Conservation (phyloP, 306 rosid species). For the Medicago truncatula region MtrunA17r5.0-ANR NC_053047.1:7189001-7189500, state of each 20-base stretch:
- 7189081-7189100: background rate
- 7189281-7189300: too few species aligned
- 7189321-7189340: background rate
- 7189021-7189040: background rate
- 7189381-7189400: conserved; percentile 34
- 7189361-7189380: conserved; percentile 16
- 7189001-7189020: background rate
- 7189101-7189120: background rate
- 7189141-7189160: too few species aligned
- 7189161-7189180: background rate
- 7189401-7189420: conserved; percentile 39
- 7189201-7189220: background rate
- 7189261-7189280: background rate
- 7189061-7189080: background rate
- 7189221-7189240: background rate
- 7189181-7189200: background rate
- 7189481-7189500: conserved; percentile 39
- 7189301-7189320: background rate
- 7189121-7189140: too few species aligned
- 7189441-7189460: conserved; percentile 9
- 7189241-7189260: background rate
- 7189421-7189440: conserved; percentile 39
- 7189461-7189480: conserved; percentile 41
- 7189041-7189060: background rate
- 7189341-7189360: conserved; percentile 18